Evolutionary conservation across 78 protist genomes (phyloP).

Genomic region (Speleostelium caveatum): DNA sequence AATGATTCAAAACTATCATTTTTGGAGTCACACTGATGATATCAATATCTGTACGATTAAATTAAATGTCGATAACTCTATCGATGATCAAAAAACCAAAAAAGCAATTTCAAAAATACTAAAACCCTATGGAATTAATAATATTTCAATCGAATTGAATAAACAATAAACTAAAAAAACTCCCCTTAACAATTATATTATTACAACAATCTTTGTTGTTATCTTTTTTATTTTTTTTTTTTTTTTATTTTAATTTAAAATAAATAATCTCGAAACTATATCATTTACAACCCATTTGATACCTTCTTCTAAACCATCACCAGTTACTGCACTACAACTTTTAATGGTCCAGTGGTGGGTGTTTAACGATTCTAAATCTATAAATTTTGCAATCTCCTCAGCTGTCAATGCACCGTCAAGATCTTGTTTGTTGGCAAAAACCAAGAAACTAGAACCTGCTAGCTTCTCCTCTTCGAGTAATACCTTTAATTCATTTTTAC

Average conservation of each 20-base stretch:
- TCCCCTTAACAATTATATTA: no score
- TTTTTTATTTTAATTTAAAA: constrained; percentile 74
- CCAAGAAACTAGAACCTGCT: constrained; percentile 97
- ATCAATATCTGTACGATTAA: constrained; percentile 27
- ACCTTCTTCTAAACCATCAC: constrained; percentile 94
- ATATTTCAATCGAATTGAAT: neutral
- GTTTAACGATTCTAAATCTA: constrained; percentile 80
- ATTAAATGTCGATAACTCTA: neutral
- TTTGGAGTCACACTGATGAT: constrained; percentile 57
- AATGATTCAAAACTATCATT: constrained; percentile 16
- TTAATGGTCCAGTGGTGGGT: constrained; percentile 90
- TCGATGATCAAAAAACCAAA: neutral
- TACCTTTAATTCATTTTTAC: constrained; percentile 82
- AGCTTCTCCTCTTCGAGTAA: constrained; percentile 94
- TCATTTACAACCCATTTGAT: constrained; percentile 98
- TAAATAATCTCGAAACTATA: constrained; percentile 93
- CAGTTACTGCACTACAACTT: constrained; percentile 95
- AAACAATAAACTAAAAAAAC: neutral
- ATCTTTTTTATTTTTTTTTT: neutral
- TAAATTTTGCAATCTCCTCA: constrained; percentile 84
- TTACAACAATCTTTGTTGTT: no score
- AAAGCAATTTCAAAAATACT: constrained; percentile 9
- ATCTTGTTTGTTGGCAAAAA: constrained; percentile 99
- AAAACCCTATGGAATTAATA: neutral
- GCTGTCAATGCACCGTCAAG: constrained; percentile 88